Conservation (phyloP, 2,329 filamentous ascomycete genomes). For the Peltaster fructicola region DNA sequence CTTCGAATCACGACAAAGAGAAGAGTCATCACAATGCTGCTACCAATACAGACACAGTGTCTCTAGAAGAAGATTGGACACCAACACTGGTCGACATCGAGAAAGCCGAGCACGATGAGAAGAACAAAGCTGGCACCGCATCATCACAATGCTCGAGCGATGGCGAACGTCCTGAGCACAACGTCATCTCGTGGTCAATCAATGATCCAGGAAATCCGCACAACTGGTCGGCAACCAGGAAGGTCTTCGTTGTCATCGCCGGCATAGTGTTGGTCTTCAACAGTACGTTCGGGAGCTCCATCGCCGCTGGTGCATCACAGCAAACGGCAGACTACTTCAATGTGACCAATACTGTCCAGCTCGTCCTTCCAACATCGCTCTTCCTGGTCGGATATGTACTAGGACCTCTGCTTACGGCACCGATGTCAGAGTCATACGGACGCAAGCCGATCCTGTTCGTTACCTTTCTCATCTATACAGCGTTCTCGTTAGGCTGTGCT, state of each 20-base stretch:
- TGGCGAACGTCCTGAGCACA: too few species aligned
- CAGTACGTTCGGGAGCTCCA: slow-evolving; percentile 46
- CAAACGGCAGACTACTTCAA: slow-evolving; percentile 41
- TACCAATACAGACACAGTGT: slow-evolving; percentile 1
- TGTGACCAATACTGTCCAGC: slow-evolving; percentile 28
- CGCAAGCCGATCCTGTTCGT: slow-evolving; percentile 30
- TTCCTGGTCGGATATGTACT: slow-evolving; percentile 32
- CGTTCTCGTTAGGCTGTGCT: slow-evolving; percentile 29
- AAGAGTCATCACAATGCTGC: too few species aligned
- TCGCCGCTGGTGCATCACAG: slow-evolving; percentile 41
- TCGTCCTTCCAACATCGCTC: slow-evolving; percentile 32
- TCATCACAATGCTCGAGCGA: too few species aligned
- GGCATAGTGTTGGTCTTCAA: slow-evolving; percentile 46
- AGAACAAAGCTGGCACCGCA: neutral
- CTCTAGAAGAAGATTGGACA: slow-evolving; percentile 2
- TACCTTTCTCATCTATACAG: slow-evolving; percentile 30
- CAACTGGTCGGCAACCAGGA: slow-evolving; percentile 25
- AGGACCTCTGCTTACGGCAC: slow-evolving; percentile 27
- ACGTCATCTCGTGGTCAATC: slow-evolving; percentile 19
- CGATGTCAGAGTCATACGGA: slow-evolving; percentile 28
- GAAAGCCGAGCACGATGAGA: neutral
- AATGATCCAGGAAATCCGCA: slow-evolving; percentile 16
- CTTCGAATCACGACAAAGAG: too few species aligned
- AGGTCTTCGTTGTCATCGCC: slow-evolving; percentile 35
- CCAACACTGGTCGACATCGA: slow-evolving; percentile 1